Percentiles rank a stretch among this genome's conserved stretches.
These are phyloP conservation scores for Populus hybrid DNA, from an alignment of 441 rosid species.

Conservation along the genomic window DNA sequence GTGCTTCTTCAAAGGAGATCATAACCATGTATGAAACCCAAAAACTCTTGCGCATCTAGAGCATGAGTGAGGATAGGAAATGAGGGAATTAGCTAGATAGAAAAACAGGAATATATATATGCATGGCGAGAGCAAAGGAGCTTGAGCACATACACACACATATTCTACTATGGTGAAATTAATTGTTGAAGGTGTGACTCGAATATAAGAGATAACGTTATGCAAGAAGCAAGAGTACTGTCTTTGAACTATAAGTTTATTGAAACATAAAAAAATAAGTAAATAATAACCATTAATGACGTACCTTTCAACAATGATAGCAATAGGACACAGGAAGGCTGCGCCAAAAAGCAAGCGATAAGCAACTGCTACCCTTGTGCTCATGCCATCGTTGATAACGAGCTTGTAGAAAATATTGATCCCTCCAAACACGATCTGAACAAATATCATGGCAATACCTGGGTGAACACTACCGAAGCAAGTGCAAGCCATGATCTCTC, in stretches of 20 bases:
- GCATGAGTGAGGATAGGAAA: neutral
- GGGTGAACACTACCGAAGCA: neutral
- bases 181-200: no score
- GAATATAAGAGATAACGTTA: neutral
- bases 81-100: neutral
- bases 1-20: neutral
- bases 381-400: conserved; percentile 27
- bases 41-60: neutral
- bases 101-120: neutral
- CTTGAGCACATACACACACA: no score
- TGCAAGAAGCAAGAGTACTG: neutral
- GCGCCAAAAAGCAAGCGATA: conserved; percentile 22
- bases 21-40: neutral
- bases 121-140: no score
- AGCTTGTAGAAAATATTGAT: conserved; percentile 25
- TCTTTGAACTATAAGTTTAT: neutral
- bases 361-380: conserved; percentile 26
- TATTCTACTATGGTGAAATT: no score
- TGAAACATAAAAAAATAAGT: neutral
- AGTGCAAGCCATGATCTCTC: neutral
- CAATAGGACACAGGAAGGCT: conserved; percentile 28
- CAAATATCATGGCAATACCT: conserved; percentile 20
- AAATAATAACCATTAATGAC: neutral
- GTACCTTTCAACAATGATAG: conserved; percentile 37
- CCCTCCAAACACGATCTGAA: conserved; percentile 10